Conservation (phyloP, 768 basidiomycete species). For the Russula sp. region DNA sequence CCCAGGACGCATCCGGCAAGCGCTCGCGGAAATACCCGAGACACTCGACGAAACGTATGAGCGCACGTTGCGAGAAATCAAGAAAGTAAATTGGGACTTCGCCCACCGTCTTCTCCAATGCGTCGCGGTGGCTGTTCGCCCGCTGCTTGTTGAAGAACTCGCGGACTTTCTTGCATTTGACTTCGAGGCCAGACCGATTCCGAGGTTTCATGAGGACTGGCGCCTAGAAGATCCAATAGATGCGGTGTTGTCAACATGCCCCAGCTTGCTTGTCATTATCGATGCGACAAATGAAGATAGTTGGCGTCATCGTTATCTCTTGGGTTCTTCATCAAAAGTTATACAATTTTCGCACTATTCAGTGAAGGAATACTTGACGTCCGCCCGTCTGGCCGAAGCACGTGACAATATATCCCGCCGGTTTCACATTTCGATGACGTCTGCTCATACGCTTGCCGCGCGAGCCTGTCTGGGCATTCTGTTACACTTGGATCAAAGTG, state of each 20-base stretch:
- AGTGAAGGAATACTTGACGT: slow-evolving; percentile 11
- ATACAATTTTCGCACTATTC: slow-evolving; percentile 11
- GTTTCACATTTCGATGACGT: background rate
- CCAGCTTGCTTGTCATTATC: background rate
- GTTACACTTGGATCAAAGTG: background rate
- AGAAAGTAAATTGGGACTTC: background rate
- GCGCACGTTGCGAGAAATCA: background rate
- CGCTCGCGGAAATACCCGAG: background rate
- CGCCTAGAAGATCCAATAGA: background rate
- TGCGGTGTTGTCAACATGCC: background rate
- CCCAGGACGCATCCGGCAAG: slow-evolving; percentile 1
- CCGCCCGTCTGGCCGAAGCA: background rate
- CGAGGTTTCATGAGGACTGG: background rate
- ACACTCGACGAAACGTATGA: slow-evolving; percentile 5
- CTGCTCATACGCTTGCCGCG: background rate
- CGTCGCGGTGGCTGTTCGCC: slow-evolving; percentile 3
- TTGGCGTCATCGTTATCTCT: too few relatives aligned
- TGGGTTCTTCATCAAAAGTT: background rate
- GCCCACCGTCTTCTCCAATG: slow-evolving; percentile 4
- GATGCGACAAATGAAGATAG: background rate
- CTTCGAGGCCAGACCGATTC: background rate
- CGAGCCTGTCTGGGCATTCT: background rate
- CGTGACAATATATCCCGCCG: background rate
- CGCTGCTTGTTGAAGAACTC: background rate
- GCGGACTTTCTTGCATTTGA: background rate